Conservation (phyloP, 1,284 basidiomycete genomes). For the Volvariella surrecta region DNA sequence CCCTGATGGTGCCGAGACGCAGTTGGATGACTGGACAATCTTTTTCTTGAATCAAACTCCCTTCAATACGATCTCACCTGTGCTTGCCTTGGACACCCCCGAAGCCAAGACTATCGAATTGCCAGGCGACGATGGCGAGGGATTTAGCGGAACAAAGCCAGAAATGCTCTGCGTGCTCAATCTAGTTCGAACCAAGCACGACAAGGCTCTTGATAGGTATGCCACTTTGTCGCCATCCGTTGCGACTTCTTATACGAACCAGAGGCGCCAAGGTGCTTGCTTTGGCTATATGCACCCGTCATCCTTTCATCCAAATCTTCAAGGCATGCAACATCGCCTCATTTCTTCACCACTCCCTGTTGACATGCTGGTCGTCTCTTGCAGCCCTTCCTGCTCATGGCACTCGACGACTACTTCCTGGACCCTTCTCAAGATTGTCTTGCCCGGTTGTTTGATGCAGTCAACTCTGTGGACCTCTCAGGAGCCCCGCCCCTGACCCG, state of each 20-base stretch:
- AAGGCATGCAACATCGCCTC: slow-evolving; percentile 48
- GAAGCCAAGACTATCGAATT: slow-evolving; percentile 32
- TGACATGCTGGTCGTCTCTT: background rate
- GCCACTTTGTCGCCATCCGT: slow-evolving; percentile 17
- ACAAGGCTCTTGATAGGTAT: slow-evolving; percentile 79
- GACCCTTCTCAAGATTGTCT: slow-evolving; percentile 85
- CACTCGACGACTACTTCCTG: slow-evolving; percentile 91
- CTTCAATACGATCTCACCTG: slow-evolving; percentile 77
- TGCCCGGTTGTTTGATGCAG: slow-evolving; percentile 82
- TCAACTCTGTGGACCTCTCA: slow-evolving; percentile 88
- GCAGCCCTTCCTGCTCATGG: slow-evolving; percentile 87
- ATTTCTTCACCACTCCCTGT: too few species aligned
- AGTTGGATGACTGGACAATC: slow-evolving; percentile 95
- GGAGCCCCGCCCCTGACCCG: slow-evolving; percentile 72
- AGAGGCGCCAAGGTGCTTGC: slow-evolving; percentile 96
- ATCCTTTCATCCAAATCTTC: slow-evolving; percentile 97
- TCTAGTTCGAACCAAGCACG: slow-evolving; percentile 92
- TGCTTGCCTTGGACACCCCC: slow-evolving; percentile 65
- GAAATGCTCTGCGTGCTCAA: slow-evolving; percentile 90
- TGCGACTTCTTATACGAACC: slow-evolving; percentile 7
- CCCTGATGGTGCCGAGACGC: slow-evolving; percentile 93
- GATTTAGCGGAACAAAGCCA: slow-evolving; percentile 27
- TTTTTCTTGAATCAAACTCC: slow-evolving; percentile 95
- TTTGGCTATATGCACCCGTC: slow-evolving; percentile 90
- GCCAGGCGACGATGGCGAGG: slow-evolving; percentile 28